These are phyloP conservation scores for Tetrapisispora arboricola DNA, from an alignment of 805 yeast species.

Conservation along the genomic window DNA sequence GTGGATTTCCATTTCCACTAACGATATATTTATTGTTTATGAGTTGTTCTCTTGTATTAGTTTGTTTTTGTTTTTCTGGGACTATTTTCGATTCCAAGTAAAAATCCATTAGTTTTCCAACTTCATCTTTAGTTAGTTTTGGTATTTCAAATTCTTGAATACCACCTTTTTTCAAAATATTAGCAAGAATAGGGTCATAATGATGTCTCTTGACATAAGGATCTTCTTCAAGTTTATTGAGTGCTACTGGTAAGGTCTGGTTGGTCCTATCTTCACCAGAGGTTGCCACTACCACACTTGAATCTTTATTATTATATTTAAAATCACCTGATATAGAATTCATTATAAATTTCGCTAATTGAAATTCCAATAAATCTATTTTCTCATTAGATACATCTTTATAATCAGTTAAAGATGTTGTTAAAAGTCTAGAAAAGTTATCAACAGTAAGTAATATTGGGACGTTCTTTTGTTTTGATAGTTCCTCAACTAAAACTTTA, in stretches of 20 bases:
- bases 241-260: conserved; percentile 50
- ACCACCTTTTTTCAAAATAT: conserved; percentile 32
- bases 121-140: conserved; percentile 38
- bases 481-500: conserved; percentile 44
- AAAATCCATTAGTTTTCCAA: conserved; percentile 33
- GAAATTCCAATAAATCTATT: conserved; percentile 52
- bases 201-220: conserved; percentile 42
- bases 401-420: conserved; percentile 48
- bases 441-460: conserved; percentile 69
- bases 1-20: conserved; percentile 61
- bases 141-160: conserved; percentile 34
- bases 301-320: conserved; percentile 37
- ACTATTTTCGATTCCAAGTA: conserved; percentile 33
- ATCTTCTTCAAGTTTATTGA: conserved; percentile 42
- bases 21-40: conserved; percentile 41
- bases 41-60: conserved; percentile 29
- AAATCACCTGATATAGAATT: conserved; percentile 44
- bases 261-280: conserved; percentile 43
- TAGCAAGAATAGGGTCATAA: conserved; percentile 48
- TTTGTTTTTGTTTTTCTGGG: conserved; percentile 28
- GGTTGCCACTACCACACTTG: conserved; percentile 58
- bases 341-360: conserved; percentile 49
- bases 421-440: conserved; percentile 54
- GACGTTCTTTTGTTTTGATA: conserved; percentile 37
- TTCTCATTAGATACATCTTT: conserved; percentile 44